A percentile compares a stretch with the other conserved stretches of the same genome.
These are phyloP conservation scores for Herpetomonas samuelpessoai DNA, from an alignment of 208 protist genomes.

Conservation along the genomic window DNA sequence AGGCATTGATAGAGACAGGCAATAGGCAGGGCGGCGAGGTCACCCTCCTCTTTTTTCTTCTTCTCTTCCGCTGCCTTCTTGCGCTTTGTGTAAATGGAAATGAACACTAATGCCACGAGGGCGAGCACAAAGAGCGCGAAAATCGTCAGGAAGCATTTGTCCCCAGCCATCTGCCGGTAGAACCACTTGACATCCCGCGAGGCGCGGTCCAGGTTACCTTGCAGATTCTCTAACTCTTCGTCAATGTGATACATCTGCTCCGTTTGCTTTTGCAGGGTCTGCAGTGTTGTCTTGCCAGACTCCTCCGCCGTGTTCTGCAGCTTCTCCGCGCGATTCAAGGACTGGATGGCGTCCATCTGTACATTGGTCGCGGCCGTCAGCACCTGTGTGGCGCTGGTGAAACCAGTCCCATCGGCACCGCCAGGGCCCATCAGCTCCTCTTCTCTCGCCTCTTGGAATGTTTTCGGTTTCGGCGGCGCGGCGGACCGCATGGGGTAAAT, in stretches of 20 bases:
- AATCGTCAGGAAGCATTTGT: conserved; percentile 75
- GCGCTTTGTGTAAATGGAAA: conserved; percentile 70
- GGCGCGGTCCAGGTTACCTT: conserved; percentile 69
- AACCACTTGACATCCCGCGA: conserved; percentile 74
- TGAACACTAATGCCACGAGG: conserved; percentile 68
- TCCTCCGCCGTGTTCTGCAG: conserved; percentile 75
- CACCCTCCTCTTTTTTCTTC: not conserved
- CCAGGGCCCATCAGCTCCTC: conserved; percentile 71
- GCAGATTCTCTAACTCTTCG: conserved; percentile 72
- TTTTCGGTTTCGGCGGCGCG: conserved; percentile 21
- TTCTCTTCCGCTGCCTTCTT: conserved; percentile 21
- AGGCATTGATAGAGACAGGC: conserved; percentile 8
- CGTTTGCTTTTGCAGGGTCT: conserved; percentile 62
- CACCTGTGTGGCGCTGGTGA: conserved; percentile 67
- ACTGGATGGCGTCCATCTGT: conserved; percentile 72
- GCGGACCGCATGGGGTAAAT: conserved; percentile 42
- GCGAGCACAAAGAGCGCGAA: conserved; percentile 64
- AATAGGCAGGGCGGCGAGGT: not conserved
- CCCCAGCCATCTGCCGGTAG: conserved; percentile 65
- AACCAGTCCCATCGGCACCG: conserved; percentile 54
- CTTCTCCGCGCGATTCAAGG: conserved; percentile 65
- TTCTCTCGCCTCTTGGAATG: conserved; percentile 56
- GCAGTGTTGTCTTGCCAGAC: conserved; percentile 53
- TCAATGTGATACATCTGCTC: conserved; percentile 82
- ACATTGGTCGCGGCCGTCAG: conserved; percentile 65